Conservation (phyloP, 306 rosid genomes). For the Canavalia ensiformis region DNA sequence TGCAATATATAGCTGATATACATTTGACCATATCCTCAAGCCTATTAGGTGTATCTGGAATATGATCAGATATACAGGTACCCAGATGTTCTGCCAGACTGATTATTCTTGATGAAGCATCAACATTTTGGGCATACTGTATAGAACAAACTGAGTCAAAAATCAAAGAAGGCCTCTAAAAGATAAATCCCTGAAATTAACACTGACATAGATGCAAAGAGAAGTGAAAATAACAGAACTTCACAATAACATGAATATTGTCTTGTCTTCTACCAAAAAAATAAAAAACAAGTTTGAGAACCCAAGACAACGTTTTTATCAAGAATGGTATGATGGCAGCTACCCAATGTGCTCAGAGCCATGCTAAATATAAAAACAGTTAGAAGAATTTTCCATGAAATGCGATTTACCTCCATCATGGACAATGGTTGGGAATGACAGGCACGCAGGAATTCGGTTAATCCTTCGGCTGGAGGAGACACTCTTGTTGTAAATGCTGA, state of each 20-base stretch:
- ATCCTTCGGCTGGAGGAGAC: slow-evolving; percentile 65
- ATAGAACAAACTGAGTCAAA: slow-evolving; percentile 47
- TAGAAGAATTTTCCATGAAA: slow-evolving; percentile 13
- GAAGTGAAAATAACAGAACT: slow-evolving; percentile 26
- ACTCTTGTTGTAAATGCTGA: slow-evolving; percentile 59
- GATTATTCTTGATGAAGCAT: slow-evolving; percentile 68
- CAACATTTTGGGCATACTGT: slow-evolving; percentile 68
- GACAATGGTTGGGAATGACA: slow-evolving; percentile 91
- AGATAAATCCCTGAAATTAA: slow-evolving; percentile 10
- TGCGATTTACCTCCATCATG: slow-evolving; percentile 75
- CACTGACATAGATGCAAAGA: slow-evolving; percentile 7
- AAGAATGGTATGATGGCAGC: not conserved
- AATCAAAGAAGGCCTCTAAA: slow-evolving; percentile 42
- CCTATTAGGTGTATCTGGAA: slow-evolving; percentile 78
- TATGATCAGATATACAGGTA: slow-evolving; percentile 72
- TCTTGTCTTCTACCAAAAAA: slow-evolving; percentile 10
- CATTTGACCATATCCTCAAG: slow-evolving; percentile 94
- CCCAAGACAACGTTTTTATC: not conserved
- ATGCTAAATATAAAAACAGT: slow-evolving; percentile 7
- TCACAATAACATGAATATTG: slow-evolving; percentile 16
- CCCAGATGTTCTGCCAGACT: slow-evolving; percentile 95
- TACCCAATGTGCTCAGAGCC: slow-evolving; percentile 4
- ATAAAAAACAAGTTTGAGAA: not conserved
- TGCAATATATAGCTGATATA: slow-evolving; percentile 86
- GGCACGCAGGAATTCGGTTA: slow-evolving; percentile 62